Evolutionary conservation across 169 alveolate species (phyloP), one percentile per base, ranked within the genome.

Genomic region (Cryptosporidium parvum): DNA sequence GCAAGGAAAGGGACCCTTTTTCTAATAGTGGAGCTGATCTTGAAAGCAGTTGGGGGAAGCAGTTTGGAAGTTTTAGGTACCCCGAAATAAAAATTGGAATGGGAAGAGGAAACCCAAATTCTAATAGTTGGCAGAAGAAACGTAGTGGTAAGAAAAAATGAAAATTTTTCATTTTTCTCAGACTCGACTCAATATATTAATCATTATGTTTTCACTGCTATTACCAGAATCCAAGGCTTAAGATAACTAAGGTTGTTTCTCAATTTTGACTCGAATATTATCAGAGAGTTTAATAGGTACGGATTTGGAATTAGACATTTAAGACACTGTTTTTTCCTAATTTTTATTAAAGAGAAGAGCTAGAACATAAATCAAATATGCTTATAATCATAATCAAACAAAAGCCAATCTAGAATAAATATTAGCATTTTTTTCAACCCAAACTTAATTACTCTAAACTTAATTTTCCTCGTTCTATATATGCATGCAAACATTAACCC

Each of bases 71-170:
- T 69, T 39, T 59, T 70, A 44, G 39, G 70, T 69, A 91, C 89
- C 37, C 95, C 84, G 69, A 86, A 52, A 21, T 86, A 69, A 69
- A 75, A 21, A 91, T 93, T 14, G 95, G 95, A 9, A 59, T 91
- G 45, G 95, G 95, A 51, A 86, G 89, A 39, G 95, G 94, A 44
- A 93, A 93, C 58, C 95, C 95, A 18, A 93, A 93, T 67, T 91
- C 94, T 26, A 93, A 93, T 91, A 70, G 95, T 29, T 93, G 94
- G 94, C 87, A 85, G 42, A 84, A 86, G 85, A 86, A 85, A 35
- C 72, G 61, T 16, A 73, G 33, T 52, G 59, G 33, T 31, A 84
- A 73, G 37, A 26, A 45, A n/a, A 35, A 67, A 42, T 51, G 58
- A 70, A 1, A 26, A 10, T 21, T 56, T 9, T 26, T 21, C 31